phyloP scores from a whole-genome alignment of 306 rosid species.

The Vigna reflexopilosa region DNA sequence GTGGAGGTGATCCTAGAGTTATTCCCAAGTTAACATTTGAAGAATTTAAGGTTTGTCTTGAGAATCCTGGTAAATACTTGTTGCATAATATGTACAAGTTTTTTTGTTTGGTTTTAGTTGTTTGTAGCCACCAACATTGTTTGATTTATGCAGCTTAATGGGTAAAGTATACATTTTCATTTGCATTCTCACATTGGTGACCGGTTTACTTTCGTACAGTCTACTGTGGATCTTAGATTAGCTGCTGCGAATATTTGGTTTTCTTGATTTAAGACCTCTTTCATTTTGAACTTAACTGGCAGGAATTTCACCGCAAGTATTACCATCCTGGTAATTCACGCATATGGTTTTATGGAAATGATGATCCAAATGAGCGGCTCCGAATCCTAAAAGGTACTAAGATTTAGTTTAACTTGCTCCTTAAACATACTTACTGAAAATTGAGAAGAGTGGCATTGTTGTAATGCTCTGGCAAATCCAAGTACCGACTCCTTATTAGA shows the following conservation, averaged over 20 bases:
- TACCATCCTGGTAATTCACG: conserved; percentile 96
- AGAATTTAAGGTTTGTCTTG: conserved; percentile 81
- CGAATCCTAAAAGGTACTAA: conserved; percentile 79
- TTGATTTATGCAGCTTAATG: conserved; percentile 19
- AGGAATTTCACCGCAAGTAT: conserved; percentile 95
- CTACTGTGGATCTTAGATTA: conserved; percentile 12
- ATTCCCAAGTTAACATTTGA: conserved; percentile 91
- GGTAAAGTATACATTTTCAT: neutral
- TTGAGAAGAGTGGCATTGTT: conserved; percentile 1
- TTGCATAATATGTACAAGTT: neutral
- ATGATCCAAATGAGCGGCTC: conserved; percentile 90
- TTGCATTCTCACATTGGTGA: conserved; percentile 8
- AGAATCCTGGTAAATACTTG: conserved; percentile 19
- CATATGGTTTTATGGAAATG: conserved; percentile 99
- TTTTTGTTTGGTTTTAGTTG: conserved; percentile 17
- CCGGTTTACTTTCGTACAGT: conserved; percentile 29
- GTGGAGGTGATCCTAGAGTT: conserved; percentile 95
- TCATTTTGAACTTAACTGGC: conserved; percentile 46
- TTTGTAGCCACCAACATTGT: conserved; percentile 18
- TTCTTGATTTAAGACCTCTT: neutral
- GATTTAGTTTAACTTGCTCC: conserved; percentile 28
- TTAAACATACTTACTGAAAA: conserved; percentile 36
- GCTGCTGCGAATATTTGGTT: conserved; percentile 18
- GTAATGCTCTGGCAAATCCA: conserved; percentile 29
- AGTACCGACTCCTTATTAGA: conserved; percentile 15